phyloP scores from a whole-genome alignment of 2,329 filamentous ascomycete species.

The Chaetothyriales sp. region DNA sequence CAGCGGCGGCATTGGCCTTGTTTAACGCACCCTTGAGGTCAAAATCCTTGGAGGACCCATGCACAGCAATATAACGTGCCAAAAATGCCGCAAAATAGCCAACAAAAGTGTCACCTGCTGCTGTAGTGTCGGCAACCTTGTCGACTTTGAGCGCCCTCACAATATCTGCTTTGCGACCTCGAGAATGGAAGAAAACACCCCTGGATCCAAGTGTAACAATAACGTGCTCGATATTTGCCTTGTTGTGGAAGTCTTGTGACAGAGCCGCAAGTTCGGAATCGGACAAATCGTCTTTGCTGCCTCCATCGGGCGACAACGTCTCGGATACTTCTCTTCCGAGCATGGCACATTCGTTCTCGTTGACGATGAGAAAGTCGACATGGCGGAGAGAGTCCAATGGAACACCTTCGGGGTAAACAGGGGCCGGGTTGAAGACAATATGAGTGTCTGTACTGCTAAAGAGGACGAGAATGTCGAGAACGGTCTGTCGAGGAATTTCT shows the following conservation, averaged over 20 bases:
- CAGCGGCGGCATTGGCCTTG: conserved; percentile 31
- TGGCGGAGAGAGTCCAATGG: conserved; percentile 52
- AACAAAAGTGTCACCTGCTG: conserved; percentile 87
- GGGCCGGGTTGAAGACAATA: conserved; percentile 77
- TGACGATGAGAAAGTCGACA: conserved; percentile 70
- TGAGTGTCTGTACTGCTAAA: conserved; percentile 37
- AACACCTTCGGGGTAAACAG: conserved; percentile 60
- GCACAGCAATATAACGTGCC: conserved; percentile 37
- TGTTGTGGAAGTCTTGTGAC: conserved; percentile 47
- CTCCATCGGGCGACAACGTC: conserved; percentile 11
- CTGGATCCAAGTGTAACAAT: conserved; percentile 73
- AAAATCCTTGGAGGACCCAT: conserved; percentile 35
- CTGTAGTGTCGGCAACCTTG: conserved; percentile 79
- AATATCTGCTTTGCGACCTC: conserved; percentile 32
- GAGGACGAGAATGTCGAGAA: conserved; percentile 44
- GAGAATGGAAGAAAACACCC: conserved; percentile 50
- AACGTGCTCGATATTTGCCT: conserved; percentile 56
- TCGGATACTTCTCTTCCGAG: conserved; percentile 39
- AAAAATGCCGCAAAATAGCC: conserved; percentile 69
- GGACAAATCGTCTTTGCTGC: conserved; percentile 19
- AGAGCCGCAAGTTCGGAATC: conserved; percentile 28
- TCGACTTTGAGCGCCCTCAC: conserved; percentile 54
- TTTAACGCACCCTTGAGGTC: conserved; percentile 33
- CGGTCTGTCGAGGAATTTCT: conserved; percentile 57
- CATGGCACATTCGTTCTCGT: conserved; percentile 76